Percentiles rank a stretch among this genome's conserved stretches.
These are phyloP conservation scores for Pseudogymnoascus sp. DNA, from an alignment of 2,329 filamentous ascomycete species.

Conservation along the genomic window DNA sequence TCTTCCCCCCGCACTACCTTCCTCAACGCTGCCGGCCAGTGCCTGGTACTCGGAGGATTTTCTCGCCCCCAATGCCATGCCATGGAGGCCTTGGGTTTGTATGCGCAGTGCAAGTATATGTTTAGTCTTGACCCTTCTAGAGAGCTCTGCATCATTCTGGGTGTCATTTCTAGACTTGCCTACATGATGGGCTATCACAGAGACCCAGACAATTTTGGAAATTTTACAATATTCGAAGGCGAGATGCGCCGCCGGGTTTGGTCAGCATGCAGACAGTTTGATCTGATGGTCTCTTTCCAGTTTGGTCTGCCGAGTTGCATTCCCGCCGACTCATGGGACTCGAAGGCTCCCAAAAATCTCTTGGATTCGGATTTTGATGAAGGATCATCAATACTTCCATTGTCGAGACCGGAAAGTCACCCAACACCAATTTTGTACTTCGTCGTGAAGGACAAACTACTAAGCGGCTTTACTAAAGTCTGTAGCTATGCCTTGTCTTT, in stretches of 20 bases:
- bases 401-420: conserved; percentile 20
- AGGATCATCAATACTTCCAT: conserved; percentile 18
- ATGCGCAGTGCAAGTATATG: conserved; percentile 21
- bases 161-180: conserved; percentile 21
- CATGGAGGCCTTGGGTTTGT: conserved; percentile 20
- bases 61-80: conserved; percentile 18
- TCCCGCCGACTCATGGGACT: conserved; percentile 19
- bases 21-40: conserved; percentile 17
- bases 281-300: conserved; percentile 25
- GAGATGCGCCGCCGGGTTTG: conserved; percentile 26
- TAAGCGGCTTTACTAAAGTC: conserved; percentile 23
- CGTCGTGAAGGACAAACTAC: conserved; percentile 26
- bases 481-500: conserved; percentile 25
- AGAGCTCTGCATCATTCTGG: conserved; percentile 21
- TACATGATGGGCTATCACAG: conserved; percentile 26
- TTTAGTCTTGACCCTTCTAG: conserved; percentile 21
- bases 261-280: conserved; percentile 21
- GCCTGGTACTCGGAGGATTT: conserved; percentile 22
- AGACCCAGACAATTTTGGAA: conserved; percentile 17
- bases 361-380: conserved; percentile 24
- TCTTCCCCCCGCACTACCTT: background rate
- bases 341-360: conserved; percentile 22
- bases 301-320: conserved; percentile 25
- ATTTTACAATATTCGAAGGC: conserved; percentile 21
- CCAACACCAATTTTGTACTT: conserved; percentile 24